Evolutionary conservation across 2,329 filamentous ascomycete genomes (phyloP).

Genomic region (Cytospora schulzeri): DNA sequence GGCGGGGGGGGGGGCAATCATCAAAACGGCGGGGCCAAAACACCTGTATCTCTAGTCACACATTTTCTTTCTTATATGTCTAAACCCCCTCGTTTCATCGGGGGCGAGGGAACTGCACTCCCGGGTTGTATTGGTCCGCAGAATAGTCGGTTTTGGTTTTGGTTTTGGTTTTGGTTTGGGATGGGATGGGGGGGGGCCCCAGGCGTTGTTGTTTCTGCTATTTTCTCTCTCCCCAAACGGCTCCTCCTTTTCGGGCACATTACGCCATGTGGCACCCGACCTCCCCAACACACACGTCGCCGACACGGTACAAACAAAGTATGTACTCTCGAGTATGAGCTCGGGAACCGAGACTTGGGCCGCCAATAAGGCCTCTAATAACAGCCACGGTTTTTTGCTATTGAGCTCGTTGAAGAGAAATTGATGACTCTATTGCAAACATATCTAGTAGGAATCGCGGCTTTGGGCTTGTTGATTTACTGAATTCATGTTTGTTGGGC

Average conservation of each 20-base stretch:
- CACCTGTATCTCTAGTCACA: neutral
- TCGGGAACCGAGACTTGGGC: neutral
- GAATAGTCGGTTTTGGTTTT: neutral
- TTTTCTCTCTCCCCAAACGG: no score
- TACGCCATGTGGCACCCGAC: no score
- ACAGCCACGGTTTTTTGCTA: neutral
- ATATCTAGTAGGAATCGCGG: no score
- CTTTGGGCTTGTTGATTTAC: no score
- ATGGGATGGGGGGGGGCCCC: neutral
- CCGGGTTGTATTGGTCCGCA: neutral
- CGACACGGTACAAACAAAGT: neutral
- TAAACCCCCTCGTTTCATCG: neutral
- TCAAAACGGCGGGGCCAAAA: neutral
- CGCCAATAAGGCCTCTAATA: neutral
- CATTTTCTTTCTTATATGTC: neutral
- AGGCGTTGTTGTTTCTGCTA: neutral
- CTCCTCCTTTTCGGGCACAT: neutral
- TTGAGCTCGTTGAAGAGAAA: neutral
- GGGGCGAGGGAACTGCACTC: no score
- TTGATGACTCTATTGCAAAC: no score
- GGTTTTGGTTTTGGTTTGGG: neutral
- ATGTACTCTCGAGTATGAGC: neutral
- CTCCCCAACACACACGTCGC: neutral
- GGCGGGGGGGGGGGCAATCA: neutral
- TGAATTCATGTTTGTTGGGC: no score